Evolutionary conservation across 2,329 filamentous ascomycete genomes (phyloP), one percentile per base, ranked within the genome.

Genomic region (Periconia sp.): DNA sequence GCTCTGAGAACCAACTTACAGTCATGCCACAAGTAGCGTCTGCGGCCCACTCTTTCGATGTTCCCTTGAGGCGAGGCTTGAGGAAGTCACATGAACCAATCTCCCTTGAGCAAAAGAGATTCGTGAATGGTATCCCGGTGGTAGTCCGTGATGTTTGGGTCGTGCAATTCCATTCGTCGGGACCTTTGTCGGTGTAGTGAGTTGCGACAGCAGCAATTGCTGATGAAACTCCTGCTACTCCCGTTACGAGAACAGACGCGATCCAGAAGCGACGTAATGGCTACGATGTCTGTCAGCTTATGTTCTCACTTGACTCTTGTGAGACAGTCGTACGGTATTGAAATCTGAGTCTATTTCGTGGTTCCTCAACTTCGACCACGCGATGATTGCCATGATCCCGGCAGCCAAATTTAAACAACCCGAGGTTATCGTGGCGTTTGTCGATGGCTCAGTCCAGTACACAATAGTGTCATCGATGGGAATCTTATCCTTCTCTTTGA

Each of bases 51-150:
- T 21, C n/a, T 49, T 52, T 30, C 13, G 6, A 13, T 12, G 21
- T 23, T 7, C 45, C 49, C 15, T 39, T 41, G n/a, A 59, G 18
- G 16, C 46, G 50, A 18, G 40, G 40, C 6, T 50, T 45, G 10
- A 58, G 34, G 24, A 62, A 59, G 15, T 57, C 61, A 45, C 63
- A 66, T 4, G 48, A 50, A 4, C 52, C 63, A 42, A 54, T 52
- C 36, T 65, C 63, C 21, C 61, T 48, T 22, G 60, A 61, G 36
- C 61, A 65, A 25, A 58, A 49, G 7, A 58, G 49, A 30, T 65
- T 65, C 2, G 57, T 58, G 38, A 62, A 60, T 17, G 56, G 36
- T 9, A 52, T 50, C 24, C 59, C 55, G 41, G 55, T 52, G 32
- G 50, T 50, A 5, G 36, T 38, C n/a, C 24, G 31, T 2, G 53